These are phyloP conservation scores for Hibiscus syriacus DNA, from an alignment of 345 rosid species.

Conservation along the genomic window DNA sequence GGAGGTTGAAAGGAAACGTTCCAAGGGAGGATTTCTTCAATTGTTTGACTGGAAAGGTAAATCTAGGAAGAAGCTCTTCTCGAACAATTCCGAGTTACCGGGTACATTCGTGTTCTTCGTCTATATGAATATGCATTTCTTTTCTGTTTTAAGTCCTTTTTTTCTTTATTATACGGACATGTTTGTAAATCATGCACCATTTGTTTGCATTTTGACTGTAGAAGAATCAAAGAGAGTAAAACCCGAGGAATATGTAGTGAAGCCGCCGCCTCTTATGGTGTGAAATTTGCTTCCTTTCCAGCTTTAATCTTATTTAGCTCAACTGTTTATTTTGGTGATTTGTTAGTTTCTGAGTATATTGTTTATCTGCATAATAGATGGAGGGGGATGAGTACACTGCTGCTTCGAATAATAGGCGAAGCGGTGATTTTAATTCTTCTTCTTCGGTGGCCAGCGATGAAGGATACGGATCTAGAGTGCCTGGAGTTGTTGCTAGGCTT, in stretches of 20 bases:
- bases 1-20: slow-evolving; percentile 62
- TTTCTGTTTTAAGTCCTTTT: background rate
- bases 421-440: slow-evolving; percentile 47
- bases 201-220: slow-evolving; percentile 13
- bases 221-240: slow-evolving; percentile 40
- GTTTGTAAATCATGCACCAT: background rate
- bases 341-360: slow-evolving; percentile 10
- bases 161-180: background rate
- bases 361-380: slow-evolving; percentile 26
- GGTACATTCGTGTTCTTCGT: slow-evolving; percentile 27
- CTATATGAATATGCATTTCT: background rate
- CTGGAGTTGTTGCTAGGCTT: slow-evolving; percentile 89
- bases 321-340: background rate
- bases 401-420: slow-evolving; percentile 31
- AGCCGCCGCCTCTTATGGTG: slow-evolving; percentile 34
- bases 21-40: slow-evolving; percentile 64
- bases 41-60: slow-evolving; percentile 86
- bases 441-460: slow-evolving; percentile 70
- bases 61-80: slow-evolving; percentile 70
- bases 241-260: slow-evolving; percentile 22
- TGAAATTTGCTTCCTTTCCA: slow-evolving; percentile 7
- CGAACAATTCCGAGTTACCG: slow-evolving; percentile 33
- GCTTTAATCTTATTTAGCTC: background rate
- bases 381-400: slow-evolving; percentile 39
- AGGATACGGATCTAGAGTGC: slow-evolving; percentile 50